Percentiles rank a stretch among this genome's conserved stretches.
Evolutionary conservation across 2,329 filamentous ascomycete species (phyloP).

Genomic region (Macroventuria anomochaeta): DNA sequence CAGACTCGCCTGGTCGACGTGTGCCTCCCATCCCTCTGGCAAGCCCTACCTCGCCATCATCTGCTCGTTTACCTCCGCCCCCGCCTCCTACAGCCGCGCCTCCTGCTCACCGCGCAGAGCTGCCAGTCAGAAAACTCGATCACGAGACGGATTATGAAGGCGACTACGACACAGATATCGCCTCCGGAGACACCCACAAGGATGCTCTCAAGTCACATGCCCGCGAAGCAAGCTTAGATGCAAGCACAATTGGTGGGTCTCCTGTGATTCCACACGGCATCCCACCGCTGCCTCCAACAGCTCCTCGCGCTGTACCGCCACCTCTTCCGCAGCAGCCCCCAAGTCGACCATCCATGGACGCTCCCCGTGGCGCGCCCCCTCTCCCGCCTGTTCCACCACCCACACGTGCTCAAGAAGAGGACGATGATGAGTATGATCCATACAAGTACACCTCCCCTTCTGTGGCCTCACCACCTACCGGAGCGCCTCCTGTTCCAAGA

Average conservation of each 20-base stretch:
- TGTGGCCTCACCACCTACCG: slow-evolving; percentile 22
- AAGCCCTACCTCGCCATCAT: slow-evolving; percentile 44
- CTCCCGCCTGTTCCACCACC: slow-evolving; percentile 71
- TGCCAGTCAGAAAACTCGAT: slow-evolving; percentile 54
- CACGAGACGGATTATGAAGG: slow-evolving; percentile 92
- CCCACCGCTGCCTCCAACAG: slow-evolving; percentile 45
- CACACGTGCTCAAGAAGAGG: slow-evolving; percentile 51
- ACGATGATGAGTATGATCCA: slow-evolving; percentile 70
- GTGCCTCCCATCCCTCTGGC: slow-evolving; percentile 61
- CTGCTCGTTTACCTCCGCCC: slow-evolving; percentile 55
- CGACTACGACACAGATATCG: slow-evolving; percentile 97
- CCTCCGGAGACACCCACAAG: slow-evolving; percentile 90
- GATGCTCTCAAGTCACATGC: slow-evolving; percentile 86
- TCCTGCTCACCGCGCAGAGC: slow-evolving; percentile 47
- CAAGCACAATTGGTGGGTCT: slow-evolving; percentile 56
- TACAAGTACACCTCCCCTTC: slow-evolving; percentile 56
- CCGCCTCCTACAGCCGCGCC: slow-evolving; percentile 53
- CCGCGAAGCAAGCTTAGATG: slow-evolving; percentile 77
- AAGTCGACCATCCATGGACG: slow-evolving; percentile 65
- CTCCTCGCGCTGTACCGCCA: slow-evolving; percentile 56
- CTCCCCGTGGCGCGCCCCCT: slow-evolving; percentile 72
- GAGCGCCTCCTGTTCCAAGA: slow-evolving; percentile 39
- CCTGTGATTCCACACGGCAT: slow-evolving; percentile 44
- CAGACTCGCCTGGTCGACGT: slow-evolving; percentile 42
- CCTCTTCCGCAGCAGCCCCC: slow-evolving; percentile 62